A percentile compares a stretch with the other conserved stretches of the same genome.
Evolutionary conservation across 768 basidiomycete species (phyloP).

Genomic region (Candolleomyces eurysporus): DNA sequence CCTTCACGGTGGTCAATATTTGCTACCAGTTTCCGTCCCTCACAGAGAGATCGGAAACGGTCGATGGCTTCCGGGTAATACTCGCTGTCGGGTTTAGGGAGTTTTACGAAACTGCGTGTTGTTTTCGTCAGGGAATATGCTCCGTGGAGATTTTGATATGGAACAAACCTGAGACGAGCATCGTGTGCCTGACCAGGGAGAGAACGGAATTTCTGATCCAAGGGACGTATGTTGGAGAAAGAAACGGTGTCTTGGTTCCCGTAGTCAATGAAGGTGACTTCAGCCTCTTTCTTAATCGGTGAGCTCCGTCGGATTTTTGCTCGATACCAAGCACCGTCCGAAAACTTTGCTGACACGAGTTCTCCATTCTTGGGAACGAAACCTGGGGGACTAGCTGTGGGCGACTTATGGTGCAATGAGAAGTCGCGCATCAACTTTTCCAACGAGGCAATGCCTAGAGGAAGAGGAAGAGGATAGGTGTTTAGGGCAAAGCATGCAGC

Average conservation of each 20-base stretch:
- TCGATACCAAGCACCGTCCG: conserved; percentile 93
- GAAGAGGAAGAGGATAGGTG: background rate
- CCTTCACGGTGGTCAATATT: conserved; percentile 90
- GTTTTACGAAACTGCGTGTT: conserved; percentile 73
- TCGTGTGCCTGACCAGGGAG: conserved; percentile 94
- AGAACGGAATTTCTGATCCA: conserved; percentile 87
- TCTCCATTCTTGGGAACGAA: conserved; percentile 85
- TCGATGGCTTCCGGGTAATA: conserved; percentile 84
- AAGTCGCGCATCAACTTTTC: conserved; percentile 96
- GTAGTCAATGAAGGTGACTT: conserved; percentile 93
- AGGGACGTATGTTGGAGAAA: conserved; percentile 82
- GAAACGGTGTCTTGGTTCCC: conserved; percentile 90
- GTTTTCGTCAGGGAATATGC: background rate
- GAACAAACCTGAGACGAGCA: conserved; percentile 75
- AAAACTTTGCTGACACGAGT: conserved; percentile 92
- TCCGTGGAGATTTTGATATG: background rate
- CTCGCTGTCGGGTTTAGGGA: conserved; percentile 78
- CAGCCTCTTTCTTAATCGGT: conserved; percentile 87
- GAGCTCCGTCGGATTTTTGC: conserved; percentile 88
- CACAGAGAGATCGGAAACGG: conserved; percentile 81
- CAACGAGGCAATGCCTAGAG: conserved; percentile 80
- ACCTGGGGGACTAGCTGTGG: conserved; percentile 54
- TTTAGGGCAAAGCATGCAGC: background rate
- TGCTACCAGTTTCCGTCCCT: conserved; percentile 95
- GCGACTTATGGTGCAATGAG: conserved; percentile 76